These are phyloP conservation scores for Tricholoma matsutake DNA, from an alignment of 768 basidiomycete species.

Conservation along the genomic window DNA sequence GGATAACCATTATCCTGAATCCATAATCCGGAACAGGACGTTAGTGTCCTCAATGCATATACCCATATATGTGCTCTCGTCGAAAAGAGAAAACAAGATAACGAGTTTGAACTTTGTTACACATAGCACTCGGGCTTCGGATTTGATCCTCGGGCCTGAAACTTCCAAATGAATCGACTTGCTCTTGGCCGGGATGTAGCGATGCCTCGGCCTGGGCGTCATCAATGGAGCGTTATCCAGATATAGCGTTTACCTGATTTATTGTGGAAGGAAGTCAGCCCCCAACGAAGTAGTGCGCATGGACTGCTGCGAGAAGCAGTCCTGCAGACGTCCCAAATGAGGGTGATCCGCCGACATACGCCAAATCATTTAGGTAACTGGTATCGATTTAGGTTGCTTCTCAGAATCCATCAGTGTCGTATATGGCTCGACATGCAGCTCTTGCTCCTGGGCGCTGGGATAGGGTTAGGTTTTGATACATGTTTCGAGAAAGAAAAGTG, in stretches of 20 bases:
- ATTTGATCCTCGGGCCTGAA: neutral
- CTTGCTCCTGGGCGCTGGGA: neutral
- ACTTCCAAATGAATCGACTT: neutral
- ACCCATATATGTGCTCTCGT: neutral
- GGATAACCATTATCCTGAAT: neutral
- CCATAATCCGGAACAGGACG: neutral
- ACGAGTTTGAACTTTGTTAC: neutral
- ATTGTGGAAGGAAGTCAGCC: neutral
- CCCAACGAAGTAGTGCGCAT: neutral
- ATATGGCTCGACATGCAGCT: neutral
- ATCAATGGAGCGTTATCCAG: neutral
- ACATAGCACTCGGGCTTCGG: neutral
- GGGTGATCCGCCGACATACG: constrained; percentile 1
- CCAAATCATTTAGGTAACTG: neutral
- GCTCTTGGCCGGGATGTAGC: neutral
- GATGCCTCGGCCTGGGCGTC: neutral
- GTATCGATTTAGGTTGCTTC: neutral
- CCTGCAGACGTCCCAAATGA: neutral
- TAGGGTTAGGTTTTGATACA: neutral
- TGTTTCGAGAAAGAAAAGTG: constrained; percentile 2
- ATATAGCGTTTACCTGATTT: neutral
- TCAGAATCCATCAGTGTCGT: neutral
- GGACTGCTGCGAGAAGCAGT: neutral
- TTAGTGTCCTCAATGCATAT: neutral
- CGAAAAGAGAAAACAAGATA: constrained; percentile 1